Base-by-base conservation (phyloP, 768 basidiomycete genomes). In the Coprinellus micaceus region DNA sequence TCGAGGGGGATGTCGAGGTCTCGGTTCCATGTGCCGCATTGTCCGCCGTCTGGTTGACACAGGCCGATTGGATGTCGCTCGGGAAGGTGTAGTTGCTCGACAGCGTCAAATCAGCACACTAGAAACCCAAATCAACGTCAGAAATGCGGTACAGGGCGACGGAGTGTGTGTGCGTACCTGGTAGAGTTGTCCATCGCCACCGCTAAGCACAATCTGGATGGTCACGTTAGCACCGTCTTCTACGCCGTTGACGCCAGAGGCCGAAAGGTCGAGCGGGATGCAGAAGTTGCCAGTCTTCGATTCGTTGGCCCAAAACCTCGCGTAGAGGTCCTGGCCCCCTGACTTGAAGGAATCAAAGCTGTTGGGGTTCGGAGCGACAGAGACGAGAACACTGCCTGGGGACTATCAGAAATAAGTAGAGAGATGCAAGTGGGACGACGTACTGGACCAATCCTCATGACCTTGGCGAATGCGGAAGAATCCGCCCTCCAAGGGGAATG, bases 101-200 rank as follows among this genome's bases (percentile, higher is more conserved):
- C 24, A 93, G 74, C 26, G 85, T 82, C 57, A 92, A 71, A 68
- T 92, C 91, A 41, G 91, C 78, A 67, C 89, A 92, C 87, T 91
- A 36, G 29, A 15, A 37, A 25, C 28, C 10, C 12, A 12, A n/a
- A 19, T 43, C 1, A 22, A 39, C 37, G 52, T 44, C 33, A 46
- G 29, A 25, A 17, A 56, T 13, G 36, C 36, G 43, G 39, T n/a
- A 4, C 13, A 2, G 17, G 50, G 9, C 17, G 24, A 46, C 25
- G 25, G 24, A 46, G 25, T 19, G 37, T 25, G n/a, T 3, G 7
- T 33, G 13, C 66, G 3, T 63, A 82, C 86, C 78, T 89, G 86
- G 70, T 81, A 89, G 17, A 91, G 77, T 33, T 68, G 58, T 33
- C 84, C 86, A 64, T 91, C 88, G 26, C 87, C 86, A 48, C 86